Conservation (phyloP, 2,329 filamentous ascomycete species). For the Penicillium sp. region DNA sequence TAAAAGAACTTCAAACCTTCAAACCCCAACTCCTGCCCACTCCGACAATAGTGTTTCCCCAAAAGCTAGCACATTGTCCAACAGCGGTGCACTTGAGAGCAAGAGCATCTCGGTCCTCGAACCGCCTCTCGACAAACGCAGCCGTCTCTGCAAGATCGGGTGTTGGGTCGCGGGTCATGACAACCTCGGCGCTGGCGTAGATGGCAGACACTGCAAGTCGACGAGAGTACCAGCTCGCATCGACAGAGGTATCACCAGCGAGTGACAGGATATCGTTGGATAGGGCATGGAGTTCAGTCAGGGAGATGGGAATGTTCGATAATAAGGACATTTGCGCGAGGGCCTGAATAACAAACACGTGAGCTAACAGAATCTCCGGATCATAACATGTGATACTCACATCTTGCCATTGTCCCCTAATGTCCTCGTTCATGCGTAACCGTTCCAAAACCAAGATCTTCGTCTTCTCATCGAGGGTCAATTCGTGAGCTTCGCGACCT, state of each 20-base stretch:
- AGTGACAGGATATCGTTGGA: slow-evolving; percentile 92
- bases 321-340: slow-evolving; percentile 86
- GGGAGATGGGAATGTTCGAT: slow-evolving; percentile 65
- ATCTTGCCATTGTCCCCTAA: slow-evolving; percentile 80
- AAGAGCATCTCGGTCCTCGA: slow-evolving; percentile 62
- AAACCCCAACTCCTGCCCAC: slow-evolving; percentile 81
- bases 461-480: slow-evolving; percentile 58
- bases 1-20: slow-evolving; percentile 52
- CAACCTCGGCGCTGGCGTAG: slow-evolving; percentile 77
- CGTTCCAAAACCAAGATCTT: slow-evolving; percentile 69
- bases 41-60: slow-evolving; percentile 69
- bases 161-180: slow-evolving; percentile 85
- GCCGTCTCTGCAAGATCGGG: slow-evolving; percentile 69
- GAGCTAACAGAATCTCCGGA: no score
- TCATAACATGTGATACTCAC: no score
- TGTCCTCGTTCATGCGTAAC: slow-evolving; percentile 63
- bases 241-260: slow-evolving; percentile 73
- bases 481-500: slow-evolving; percentile 16
- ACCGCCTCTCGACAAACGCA: slow-evolving; percentile 68
- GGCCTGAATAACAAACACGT: slow-evolving; percentile 50
- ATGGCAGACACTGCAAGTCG: slow-evolving; percentile 57
- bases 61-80: slow-evolving; percentile 76
- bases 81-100: slow-evolving; percentile 59
- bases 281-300: slow-evolving; percentile 72
- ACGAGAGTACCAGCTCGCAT: slow-evolving; percentile 82